phyloP scores from a whole-genome alignment of 23 red algal species.

The Gracilaria gracilis region DNA sequence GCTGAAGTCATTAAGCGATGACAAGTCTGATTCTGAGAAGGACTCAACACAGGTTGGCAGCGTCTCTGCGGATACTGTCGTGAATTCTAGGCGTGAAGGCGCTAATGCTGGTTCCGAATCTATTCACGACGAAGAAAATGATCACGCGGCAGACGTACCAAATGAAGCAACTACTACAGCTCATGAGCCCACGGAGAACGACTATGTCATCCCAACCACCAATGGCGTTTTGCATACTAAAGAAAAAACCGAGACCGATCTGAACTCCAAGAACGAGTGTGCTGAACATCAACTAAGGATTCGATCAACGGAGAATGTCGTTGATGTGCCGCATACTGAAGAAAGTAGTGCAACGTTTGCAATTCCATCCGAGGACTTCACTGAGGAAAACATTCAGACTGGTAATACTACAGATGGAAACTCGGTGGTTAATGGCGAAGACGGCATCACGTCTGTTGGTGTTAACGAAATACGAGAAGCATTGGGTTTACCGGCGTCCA shows the following conservation, averaged over 20 bases:
- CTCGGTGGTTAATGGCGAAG: neutral
- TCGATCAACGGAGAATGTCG: neutral
- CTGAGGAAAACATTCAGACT: neutral
- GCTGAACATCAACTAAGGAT: neutral
- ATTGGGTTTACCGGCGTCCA: neutral
- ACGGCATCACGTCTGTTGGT: neutral
- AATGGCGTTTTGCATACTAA: neutral
- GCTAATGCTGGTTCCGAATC: neutral
- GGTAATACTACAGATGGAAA: neutral
- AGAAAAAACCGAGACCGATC: neutral
- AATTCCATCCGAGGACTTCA: neutral
- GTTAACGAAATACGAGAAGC: neutral
- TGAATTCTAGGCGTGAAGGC: neutral
- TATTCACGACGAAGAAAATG: neutral
- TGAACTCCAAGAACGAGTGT: neutral
- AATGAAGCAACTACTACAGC: neutral
- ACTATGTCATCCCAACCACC: neutral
- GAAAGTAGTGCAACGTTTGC: neutral
- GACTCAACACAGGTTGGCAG: neutral
- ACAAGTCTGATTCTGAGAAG: neutral
- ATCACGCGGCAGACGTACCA: neutral
- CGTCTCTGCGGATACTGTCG: neutral
- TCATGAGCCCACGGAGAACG: neutral
- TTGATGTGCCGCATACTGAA: neutral
- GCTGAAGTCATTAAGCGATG: constrained; percentile 7